A percentile compares a stretch with the other conserved stretches of the same genome.
These are phyloP conservation scores for Clausena lansium DNA, from an alignment of 345 rosid species.

Conservation along the genomic window DNA sequence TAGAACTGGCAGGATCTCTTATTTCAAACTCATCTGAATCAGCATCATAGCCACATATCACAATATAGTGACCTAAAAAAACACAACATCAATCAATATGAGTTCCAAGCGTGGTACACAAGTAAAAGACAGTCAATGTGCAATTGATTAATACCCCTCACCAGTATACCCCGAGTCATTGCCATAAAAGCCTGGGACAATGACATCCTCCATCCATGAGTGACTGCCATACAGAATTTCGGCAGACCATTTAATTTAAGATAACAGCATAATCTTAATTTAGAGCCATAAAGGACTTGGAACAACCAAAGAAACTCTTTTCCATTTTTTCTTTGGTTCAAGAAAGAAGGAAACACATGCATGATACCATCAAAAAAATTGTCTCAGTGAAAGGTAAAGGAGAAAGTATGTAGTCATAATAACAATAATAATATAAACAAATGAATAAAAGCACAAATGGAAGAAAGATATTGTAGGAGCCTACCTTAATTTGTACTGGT, in stretches of 20 bases:
- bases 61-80: constrained; percentile 75
- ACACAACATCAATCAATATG: constrained; percentile 4
- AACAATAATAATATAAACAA: not conserved
- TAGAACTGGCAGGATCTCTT: constrained; percentile 91
- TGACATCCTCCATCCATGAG: constrained; percentile 61
- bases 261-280: not conserved
- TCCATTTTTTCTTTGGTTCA: constrained; percentile 1
- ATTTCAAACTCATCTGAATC: constrained; percentile 83
- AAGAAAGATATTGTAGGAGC: constrained; percentile 10
- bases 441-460: not conserved
- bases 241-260: constrained; percentile 8
- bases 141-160: constrained; percentile 29
- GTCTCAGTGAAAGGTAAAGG: not conserved
- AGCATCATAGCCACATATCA: constrained; percentile 88
- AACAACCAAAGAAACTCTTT: not conserved
- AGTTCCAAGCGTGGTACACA: not conserved
- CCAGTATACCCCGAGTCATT: constrained; percentile 63
- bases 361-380: not conserved
- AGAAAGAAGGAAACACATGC: not conserved
- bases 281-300: constrained; percentile 2
- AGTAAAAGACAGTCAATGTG: not conserved
- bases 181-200: constrained; percentile 48
- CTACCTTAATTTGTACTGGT: constrained; percentile 84
- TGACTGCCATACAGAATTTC: constrained; percentile 37
- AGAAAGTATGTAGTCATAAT: not conserved